These are phyloP conservation scores for Sonneratia caseolaris DNA, from an alignment of 345 rosid species.

Conservation along the genomic window DNA sequence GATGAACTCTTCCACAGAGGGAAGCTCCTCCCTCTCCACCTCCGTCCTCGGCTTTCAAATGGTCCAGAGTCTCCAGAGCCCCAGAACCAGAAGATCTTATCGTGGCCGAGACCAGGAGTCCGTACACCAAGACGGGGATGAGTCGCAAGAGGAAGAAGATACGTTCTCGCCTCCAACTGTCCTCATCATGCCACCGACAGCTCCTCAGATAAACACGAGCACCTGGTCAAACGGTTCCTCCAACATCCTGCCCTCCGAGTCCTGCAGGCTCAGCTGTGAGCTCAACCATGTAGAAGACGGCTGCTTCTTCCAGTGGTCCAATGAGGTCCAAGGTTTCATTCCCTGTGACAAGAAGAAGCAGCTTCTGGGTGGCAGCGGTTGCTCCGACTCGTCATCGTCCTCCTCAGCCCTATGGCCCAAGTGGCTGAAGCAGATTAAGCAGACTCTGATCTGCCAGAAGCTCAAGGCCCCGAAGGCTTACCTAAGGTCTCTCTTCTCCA, in stretches of 20 bases:
- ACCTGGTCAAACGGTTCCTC: slow-evolving; percentile 26
- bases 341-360: slow-evolving; percentile 12
- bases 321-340: slow-evolving; percentile 35
- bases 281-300: slow-evolving; percentile 36
- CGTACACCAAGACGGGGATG: slow-evolving; percentile 14
- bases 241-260: slow-evolving; percentile 42
- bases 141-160: slow-evolving; percentile 15
- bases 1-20: slow-evolving; percentile 96
- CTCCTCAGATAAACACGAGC: slow-evolving; percentile 14
- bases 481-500: slow-evolving; percentile 50
- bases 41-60: slow-evolving; percentile 72
- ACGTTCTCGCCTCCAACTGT: slow-evolving; percentile 15
- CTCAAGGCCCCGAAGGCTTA: slow-evolving; percentile 54
- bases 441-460: slow-evolving; percentile 46
- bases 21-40: slow-evolving; percentile 89
- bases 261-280: slow-evolving; percentile 50
- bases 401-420: slow-evolving; percentile 25
- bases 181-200: slow-evolving; percentile 8
- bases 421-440: slow-evolving; percentile 48
- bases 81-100: neutral
- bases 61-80: slow-evolving; percentile 54
- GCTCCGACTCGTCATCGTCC: slow-evolving; percentile 8
- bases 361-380: neutral
- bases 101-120: neutral
- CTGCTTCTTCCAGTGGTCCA: slow-evolving; percentile 49